A percentile compares a stretch with the other conserved stretches of the same genome.
Evolutionary conservation across 768 basidiomycete species (phyloP).

Genomic region (Mycena albidolilacea): DNA sequence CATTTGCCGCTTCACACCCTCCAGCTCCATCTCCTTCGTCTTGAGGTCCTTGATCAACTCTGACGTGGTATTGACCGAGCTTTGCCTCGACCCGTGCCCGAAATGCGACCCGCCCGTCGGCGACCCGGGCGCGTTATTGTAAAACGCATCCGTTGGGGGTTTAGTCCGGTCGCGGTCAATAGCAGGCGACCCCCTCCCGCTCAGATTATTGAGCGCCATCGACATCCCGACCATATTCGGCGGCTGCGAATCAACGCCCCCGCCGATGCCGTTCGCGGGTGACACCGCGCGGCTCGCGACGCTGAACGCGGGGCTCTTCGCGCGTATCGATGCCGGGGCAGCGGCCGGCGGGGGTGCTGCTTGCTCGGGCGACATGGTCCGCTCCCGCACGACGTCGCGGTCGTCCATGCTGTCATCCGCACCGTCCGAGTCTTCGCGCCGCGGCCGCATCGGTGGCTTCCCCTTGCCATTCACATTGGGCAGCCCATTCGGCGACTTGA

Average conservation of each 20-base stretch:
- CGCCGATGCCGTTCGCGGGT: constrained; percentile 55
- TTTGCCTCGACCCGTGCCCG: constrained; percentile 59
- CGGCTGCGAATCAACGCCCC: constrained; percentile 54
- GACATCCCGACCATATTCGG: constrained; percentile 71
- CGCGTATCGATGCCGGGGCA: constrained; percentile 50
- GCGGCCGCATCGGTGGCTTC: constrained; percentile 67
- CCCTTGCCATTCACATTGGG: constrained; percentile 58
- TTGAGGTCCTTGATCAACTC: constrained; percentile 87
- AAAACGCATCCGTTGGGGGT: constrained; percentile 76
- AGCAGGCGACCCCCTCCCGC: constrained; percentile 60
- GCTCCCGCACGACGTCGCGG: constrained; percentile 56
- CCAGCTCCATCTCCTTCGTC: constrained; percentile 86
- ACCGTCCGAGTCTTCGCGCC: constrained; percentile 61
- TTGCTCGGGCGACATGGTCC: constrained; percentile 73
- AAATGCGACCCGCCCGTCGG: constrained; percentile 61
- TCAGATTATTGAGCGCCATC: constrained; percentile 64
- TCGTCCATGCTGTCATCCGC: constrained; percentile 72
- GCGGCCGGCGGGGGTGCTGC: constrained; percentile 30
- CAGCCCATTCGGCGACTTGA: constrained; percentile 61
- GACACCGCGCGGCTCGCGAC: constrained; percentile 71
- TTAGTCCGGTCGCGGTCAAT: constrained; percentile 64
- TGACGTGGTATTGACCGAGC: constrained; percentile 79
- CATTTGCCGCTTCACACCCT: constrained; percentile 81
- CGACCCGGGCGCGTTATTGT: constrained; percentile 58
- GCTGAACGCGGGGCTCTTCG: constrained; percentile 71